phyloP scores from a whole-genome alignment of 192 early-diverging fungal species.

The Coemansia sp. region DNA sequence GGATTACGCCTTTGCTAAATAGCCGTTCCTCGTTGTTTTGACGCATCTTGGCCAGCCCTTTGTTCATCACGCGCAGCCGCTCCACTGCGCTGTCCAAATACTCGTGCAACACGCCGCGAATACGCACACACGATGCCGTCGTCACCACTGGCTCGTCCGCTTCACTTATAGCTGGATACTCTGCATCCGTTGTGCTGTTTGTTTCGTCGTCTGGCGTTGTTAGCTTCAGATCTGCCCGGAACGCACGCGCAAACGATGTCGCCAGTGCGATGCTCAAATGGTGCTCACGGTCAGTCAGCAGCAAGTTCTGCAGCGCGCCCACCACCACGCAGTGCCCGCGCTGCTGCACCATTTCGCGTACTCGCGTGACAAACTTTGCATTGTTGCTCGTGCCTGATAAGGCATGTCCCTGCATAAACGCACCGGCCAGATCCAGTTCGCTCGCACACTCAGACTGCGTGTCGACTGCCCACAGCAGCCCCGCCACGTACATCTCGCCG shows the following conservation, averaged over 20 bases:
- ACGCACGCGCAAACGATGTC: constrained; percentile 29
- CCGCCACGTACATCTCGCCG: constrained; percentile 81
- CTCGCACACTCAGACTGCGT: constrained; percentile 23
- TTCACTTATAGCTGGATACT: constrained; percentile 3
- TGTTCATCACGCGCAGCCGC: constrained; percentile 39
- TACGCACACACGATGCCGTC: constrained; percentile 20
- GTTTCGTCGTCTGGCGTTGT: neutral
- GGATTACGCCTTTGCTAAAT: constrained; percentile 69
- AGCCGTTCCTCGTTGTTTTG: constrained; percentile 75
- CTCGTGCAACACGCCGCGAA: constrained; percentile 27
- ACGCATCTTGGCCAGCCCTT: constrained; percentile 71
- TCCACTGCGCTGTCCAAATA: constrained; percentile 42
- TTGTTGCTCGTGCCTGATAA: constrained; percentile 6
- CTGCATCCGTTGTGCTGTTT: neutral
- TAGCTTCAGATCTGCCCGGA: constrained; percentile 27
- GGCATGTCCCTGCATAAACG: constrained; percentile 27
- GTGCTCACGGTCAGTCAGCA: constrained; percentile 42
- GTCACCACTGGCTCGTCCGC: constrained; percentile 10
- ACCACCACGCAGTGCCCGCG: constrained; percentile 47
- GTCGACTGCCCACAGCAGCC: constrained; percentile 62
- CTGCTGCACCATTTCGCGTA: constrained; percentile 43
- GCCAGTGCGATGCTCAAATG: constrained; percentile 46
- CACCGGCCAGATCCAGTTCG: constrained; percentile 33
- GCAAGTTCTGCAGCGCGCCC: constrained; percentile 44
- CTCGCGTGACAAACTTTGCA: constrained; percentile 18